Evolutionary conservation across 352 stramenopile species (phyloP).

Genomic region (Albugo candida): DNA sequence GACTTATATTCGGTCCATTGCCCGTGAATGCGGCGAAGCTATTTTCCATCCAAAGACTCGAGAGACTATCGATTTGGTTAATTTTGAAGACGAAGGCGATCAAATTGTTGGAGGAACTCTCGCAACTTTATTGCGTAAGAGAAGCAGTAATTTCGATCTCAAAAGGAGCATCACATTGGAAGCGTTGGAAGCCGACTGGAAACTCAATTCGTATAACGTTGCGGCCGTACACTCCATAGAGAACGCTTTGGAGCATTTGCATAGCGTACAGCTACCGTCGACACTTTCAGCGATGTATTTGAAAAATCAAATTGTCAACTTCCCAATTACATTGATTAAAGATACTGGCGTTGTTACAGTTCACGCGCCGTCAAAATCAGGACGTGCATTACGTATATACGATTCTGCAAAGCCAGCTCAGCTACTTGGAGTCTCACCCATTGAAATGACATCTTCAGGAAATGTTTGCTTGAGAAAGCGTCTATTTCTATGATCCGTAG

Average conservation of each 20-base stretch:
- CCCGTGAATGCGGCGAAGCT: slow-evolving; percentile 57
- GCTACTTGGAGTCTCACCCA: too few species aligned
- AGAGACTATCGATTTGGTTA: slow-evolving; percentile 5
- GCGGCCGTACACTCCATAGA: slow-evolving; percentile 29
- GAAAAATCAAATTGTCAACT: too few species aligned
- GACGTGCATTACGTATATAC: too few species aligned
- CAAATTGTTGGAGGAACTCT: slow-evolving; percentile 40
- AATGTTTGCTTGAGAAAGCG: too few species aligned
- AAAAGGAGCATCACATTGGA: slow-evolving; percentile 35
- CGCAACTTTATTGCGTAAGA: slow-evolving; percentile 31
- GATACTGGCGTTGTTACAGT: too few species aligned
- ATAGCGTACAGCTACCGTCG: too few species aligned
- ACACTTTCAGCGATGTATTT: too few species aligned
- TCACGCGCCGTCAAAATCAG: too few species aligned
- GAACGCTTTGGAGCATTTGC: slow-evolving; percentile 28
- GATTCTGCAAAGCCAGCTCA: too few species aligned
- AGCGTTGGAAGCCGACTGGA: slow-evolving; percentile 17
- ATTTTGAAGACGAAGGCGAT: slow-evolving; percentile 10
- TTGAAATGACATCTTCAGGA: too few species aligned
- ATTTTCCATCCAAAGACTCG: slow-evolving; percentile 13
- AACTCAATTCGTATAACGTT: slow-evolving; percentile 13
- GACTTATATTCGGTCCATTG: slow-evolving; percentile 79
- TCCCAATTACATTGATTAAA: too few species aligned
- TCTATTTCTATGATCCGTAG: too few species aligned
- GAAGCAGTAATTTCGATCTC: slow-evolving; percentile 35